Percentiles rank a stretch among this genome's conserved stretches.
phyloP scores from a whole-genome alignment of 495 filamentous ascomycete species.

The Neurospora sp. region DNA sequence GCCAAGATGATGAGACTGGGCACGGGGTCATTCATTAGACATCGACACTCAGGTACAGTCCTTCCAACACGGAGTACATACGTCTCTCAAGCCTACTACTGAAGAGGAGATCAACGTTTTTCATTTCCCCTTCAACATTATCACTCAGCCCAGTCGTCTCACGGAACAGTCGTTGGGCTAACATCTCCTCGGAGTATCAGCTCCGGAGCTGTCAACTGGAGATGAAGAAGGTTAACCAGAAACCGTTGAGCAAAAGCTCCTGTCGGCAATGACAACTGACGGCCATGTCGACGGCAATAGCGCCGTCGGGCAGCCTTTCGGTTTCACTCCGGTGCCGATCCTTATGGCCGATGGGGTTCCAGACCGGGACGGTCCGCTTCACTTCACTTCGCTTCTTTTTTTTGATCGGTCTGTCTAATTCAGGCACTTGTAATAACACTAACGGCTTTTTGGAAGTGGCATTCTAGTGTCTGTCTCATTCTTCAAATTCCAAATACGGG shows the following conservation, averaged over 20 bases:
- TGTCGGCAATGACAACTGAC: not conserved
- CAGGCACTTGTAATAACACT: not conserved
- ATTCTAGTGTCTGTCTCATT: not conserved
- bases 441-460: not conserved
- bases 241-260: not conserved
- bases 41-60: not conserved
- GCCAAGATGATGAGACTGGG: no score
- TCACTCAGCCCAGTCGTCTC: not conserved
- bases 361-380: not conserved
- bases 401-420: not conserved
- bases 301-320: not conserved
- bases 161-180: not conserved
- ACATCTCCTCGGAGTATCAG: not conserved
- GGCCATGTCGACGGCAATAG: not conserved
- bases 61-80: not conserved
- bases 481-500: not conserved
- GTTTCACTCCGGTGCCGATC: not conserved
- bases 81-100: not conserved
- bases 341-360: not conserved
- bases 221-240: not conserved
- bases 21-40: not conserved
- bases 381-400: not conserved
- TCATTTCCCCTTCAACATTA: not conserved
- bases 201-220: not conserved
- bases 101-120: not conserved